phyloP scores from a whole-genome alignment of 129 eudicot genomes.

The Pulicaria dysenterica region DNA sequence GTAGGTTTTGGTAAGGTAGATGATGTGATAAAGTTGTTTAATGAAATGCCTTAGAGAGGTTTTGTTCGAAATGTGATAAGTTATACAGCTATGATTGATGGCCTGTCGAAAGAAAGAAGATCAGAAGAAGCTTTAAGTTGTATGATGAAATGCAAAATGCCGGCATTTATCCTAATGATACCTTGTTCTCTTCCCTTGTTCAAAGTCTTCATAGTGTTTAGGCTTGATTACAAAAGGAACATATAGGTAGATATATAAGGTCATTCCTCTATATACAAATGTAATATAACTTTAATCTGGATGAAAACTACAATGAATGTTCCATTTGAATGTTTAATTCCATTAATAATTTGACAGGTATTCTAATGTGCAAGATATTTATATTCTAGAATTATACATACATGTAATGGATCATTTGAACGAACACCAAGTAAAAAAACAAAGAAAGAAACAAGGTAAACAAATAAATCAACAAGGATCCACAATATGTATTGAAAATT shows the following conservation, averaged over 20 bases:
- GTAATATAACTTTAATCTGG: too few species aligned
- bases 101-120: slow-evolving; percentile 75
- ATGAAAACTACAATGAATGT: too few species aligned
- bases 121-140: slow-evolving; percentile 74
- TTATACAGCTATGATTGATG: slow-evolving; percentile 67
- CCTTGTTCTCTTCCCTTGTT: slow-evolving; percentile 66
- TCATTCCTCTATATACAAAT: too few species aligned
- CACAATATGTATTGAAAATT: too few species aligned
- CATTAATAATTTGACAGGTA: too few species aligned
- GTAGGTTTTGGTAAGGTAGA: slow-evolving; percentile 77
- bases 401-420: too few species aligned
- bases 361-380: too few species aligned
- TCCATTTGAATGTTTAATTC: too few species aligned
- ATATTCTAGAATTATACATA: too few species aligned
- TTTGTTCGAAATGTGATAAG: slow-evolving; percentile 51
- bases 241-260: neutral
- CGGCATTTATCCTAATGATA: slow-evolving; percentile 70
- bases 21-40: slow-evolving; percentile 55
- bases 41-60: slow-evolving; percentile 61
- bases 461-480: too few species aligned
- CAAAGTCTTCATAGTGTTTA: slow-evolving; percentile 71
- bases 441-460: too few species aligned
- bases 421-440: too few species aligned
- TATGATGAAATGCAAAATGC: slow-evolving; percentile 81
- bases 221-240: slow-evolving; percentile 1